phyloP scores from a whole-genome alignment of 148 eudicot genomes.

The Vaccinium macrocarpon region DNA sequence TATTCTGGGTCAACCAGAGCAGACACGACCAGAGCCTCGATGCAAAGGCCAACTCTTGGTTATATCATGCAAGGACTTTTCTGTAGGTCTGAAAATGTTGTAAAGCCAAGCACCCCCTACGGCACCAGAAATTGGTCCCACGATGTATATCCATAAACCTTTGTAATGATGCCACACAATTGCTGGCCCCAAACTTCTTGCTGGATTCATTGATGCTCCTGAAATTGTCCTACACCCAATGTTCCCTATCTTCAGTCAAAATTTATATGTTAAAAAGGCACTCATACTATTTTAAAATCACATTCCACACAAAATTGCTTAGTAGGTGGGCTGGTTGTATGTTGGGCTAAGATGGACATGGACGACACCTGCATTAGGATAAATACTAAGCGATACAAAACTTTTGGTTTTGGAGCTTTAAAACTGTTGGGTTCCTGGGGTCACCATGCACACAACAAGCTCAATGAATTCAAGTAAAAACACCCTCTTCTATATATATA shows the following conservation, averaged over 20 bases:
- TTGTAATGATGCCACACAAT: constrained; percentile 37
- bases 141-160: constrained; percentile 44
- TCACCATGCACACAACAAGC: too few species aligned
- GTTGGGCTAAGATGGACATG: too few species aligned
- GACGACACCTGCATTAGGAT: not conserved
- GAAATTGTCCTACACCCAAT: constrained; percentile 34
- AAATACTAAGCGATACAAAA: too few species aligned
- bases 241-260: not conserved
- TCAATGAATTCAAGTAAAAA: too few species aligned
- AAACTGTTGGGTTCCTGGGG: too few species aligned
- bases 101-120: constrained; percentile 45
- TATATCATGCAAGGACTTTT: constrained; percentile 39
- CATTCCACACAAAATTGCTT: too few species aligned
- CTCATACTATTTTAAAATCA: not conserved
- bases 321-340: too few species aligned
- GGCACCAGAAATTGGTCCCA: constrained; percentile 43
- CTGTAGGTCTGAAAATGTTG: constrained; percentile 37
- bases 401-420: not conserved
- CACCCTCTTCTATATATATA: too few species aligned
- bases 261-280: not conserved
- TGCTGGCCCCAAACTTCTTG: constrained; percentile 53
- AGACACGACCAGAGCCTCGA: constrained; percentile 12
- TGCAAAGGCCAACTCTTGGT: constrained; percentile 40
- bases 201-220: constrained; percentile 64
- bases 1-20: not conserved